Conservation (phyloP, 1,284 basidiomycete genomes). For the Erythrobasidium hasegawianum region DNA sequence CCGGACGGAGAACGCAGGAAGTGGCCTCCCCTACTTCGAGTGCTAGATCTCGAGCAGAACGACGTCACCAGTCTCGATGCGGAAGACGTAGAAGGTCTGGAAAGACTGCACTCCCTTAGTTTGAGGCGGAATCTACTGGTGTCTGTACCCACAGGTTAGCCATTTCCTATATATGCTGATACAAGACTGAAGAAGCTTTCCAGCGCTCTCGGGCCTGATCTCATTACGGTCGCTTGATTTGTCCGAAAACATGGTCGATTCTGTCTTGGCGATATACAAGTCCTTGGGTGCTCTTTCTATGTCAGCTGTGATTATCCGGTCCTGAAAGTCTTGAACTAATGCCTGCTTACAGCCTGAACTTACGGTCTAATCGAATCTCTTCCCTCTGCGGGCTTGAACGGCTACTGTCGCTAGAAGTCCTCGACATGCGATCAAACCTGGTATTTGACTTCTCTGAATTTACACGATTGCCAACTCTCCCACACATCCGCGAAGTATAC, state of each 20-base stretch:
- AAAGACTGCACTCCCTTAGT: slow-evolving; percentile 45
- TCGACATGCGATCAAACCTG: slow-evolving; percentile 79
- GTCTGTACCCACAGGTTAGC: slow-evolving; percentile 58
- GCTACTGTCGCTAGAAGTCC: slow-evolving; percentile 70
- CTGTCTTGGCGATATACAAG: slow-evolving; percentile 79
- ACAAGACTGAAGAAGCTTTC: too few relatives aligned
- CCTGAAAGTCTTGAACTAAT: slow-evolving; percentile 55
- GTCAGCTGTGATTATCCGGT: not conserved
- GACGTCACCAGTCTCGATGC: slow-evolving; percentile 20
- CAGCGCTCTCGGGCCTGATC: slow-evolving; percentile 61
- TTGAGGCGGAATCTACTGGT: slow-evolving; percentile 52
- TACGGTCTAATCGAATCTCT: slow-evolving; percentile 81
- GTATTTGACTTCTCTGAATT: slow-evolving; percentile 81
- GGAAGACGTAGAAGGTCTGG: slow-evolving; percentile 57
- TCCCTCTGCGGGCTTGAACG: slow-evolving; percentile 90
- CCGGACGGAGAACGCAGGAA: slow-evolving; percentile 69
- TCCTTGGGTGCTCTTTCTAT: slow-evolving; percentile 46
- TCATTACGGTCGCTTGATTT: slow-evolving; percentile 83
- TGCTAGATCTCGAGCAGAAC: slow-evolving; percentile 30
- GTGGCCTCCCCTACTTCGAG: slow-evolving; percentile 38
- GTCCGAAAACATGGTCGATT: slow-evolving; percentile 92
- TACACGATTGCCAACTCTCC: slow-evolving; percentile 73
- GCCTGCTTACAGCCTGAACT: slow-evolving; percentile 62
- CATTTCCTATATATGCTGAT: too few relatives aligned
- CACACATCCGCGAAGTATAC: slow-evolving; percentile 71